Evolutionary conservation across 257 asterid species (phyloP).

Genomic region (Nicotiana paniculata): DNA sequence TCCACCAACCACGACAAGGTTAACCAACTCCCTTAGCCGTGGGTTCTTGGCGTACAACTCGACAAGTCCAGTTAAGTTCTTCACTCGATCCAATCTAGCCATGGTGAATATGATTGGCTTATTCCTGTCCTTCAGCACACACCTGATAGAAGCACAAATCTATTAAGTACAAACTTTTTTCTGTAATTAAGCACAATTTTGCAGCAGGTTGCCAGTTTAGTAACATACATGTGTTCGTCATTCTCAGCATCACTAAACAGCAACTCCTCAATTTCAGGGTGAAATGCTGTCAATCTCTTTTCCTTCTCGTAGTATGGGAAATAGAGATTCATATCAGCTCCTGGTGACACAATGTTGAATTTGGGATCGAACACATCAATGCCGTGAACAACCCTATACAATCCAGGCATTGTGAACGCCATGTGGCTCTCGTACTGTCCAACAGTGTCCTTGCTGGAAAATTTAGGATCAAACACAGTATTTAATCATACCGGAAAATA

Average conservation of each 20-base stretch:
- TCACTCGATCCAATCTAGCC: conserved; percentile 91
- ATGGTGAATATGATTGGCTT: conserved; percentile 91
- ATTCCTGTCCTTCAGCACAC: conserved; percentile 75
- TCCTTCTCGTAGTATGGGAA: conserved; percentile 67
- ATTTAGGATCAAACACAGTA: background rate
- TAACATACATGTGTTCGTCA: conserved; percentile 73
- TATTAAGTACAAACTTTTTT: background rate
- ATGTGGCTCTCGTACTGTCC: conserved; percentile 97
- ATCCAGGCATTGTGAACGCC: conserved; percentile 97
- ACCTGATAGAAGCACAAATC: conserved; percentile 23
- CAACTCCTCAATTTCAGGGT: conserved; percentile 77
- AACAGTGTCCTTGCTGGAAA: conserved; percentile 81
- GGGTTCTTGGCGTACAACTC: conserved; percentile 86
- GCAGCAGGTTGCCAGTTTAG: background rate
- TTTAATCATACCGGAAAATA: background rate
- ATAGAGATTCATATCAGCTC: conserved; percentile 75
- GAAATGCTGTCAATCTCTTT: conserved; percentile 58
- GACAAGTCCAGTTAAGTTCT: conserved; percentile 84
- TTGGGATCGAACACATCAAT: conserved; percentile 91
- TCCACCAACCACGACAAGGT: conserved; percentile 92
- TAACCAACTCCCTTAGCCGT: conserved; percentile 60
- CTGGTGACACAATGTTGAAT: conserved; percentile 97
- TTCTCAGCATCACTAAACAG: conserved; percentile 77
- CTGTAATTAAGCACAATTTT: background rate
- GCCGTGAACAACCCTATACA: conserved; percentile 90